phyloP scores from a whole-genome alignment of 2,329 filamentous ascomycete genomes.

The Didymella pinodella region DNA sequence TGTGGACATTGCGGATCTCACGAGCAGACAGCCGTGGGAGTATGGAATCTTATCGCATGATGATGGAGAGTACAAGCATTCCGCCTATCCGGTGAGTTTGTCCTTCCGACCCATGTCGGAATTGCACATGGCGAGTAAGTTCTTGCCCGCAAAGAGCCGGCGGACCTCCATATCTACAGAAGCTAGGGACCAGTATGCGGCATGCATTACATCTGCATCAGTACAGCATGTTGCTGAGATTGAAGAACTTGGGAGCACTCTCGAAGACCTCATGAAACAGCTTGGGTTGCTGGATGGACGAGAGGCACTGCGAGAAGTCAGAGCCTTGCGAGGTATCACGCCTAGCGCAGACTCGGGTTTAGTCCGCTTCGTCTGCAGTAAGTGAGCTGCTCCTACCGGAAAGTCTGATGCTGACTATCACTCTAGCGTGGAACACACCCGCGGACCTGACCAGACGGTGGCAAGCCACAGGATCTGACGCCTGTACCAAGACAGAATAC shows the following conservation, averaged over 20 bases:
- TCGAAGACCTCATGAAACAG: background rate
- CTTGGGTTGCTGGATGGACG: background rate
- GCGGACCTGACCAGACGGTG: background rate
- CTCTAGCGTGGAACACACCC: background rate
- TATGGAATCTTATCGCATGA: slow-evolving; percentile 3
- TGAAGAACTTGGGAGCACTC: background rate
- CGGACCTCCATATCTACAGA: background rate
- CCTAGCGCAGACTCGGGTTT: background rate
- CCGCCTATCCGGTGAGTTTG: slow-evolving; percentile 14
- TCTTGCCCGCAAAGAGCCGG: background rate
- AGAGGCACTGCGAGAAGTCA: slow-evolving; percentile 3
- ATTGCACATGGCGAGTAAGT: background rate
- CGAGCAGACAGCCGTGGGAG: slow-evolving; percentile 6
- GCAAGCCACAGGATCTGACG: background rate
- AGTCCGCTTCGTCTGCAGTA: background rate
- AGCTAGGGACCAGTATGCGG: background rate
- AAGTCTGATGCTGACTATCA: background rate
- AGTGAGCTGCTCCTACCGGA: background rate
- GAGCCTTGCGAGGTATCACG: background rate
- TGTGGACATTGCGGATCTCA: slow-evolving; percentile 2
- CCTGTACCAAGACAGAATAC: background rate
- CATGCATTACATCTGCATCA: background rate
- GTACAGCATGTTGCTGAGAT: background rate
- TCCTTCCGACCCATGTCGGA: slow-evolving; percentile 4
- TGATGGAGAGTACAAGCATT: background rate